Evolutionary conservation across 1,139 yeast genomes (phyloP), one percentile per base, ranked within the genome.

Genomic region (Hansenula sp.): DNA sequence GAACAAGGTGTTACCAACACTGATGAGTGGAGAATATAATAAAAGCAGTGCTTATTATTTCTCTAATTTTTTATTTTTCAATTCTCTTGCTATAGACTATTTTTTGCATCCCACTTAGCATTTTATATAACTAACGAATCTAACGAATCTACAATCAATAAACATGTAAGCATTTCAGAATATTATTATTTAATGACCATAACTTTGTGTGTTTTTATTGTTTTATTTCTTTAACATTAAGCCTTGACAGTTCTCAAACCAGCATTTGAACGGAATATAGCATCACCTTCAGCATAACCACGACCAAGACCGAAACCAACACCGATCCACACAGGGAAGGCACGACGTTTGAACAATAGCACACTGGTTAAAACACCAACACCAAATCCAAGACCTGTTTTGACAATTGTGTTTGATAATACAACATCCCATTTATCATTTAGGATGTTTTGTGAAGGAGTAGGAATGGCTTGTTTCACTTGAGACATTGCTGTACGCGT

Each of bases 201-300:
- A 17, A 14, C 14, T 17, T 6, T 29, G 18, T 18, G 18, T 29
- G 24, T 19, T 17, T 4, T 29, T 16, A 10, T 29, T 6, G 31
- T 17, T 29, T 29, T 29, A 18, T 17, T 29, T 16, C 17, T 27
- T n/a, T 6, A 27, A 8, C n/a, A 5, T 6, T 27, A 82, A 46
- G 86, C 85, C 59, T 79, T 79, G 44, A 81, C 78, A 41, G 79
- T 69, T 72, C 94, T 80, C 51, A 82, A 64, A 44, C 95, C 95
- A 47, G 83, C 85, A 40, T 72, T 67, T 21, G 86, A 76, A 69
- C 97, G 83, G 76, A 92, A 90, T 44, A 90, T 85, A 49, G 97
- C 95, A 61, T 92, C 97, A 47, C 97, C 98, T 71, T 92, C 98
- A 48, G 97, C 80, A 66, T 89, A 92, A 40, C 96, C 96, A 71